Conservation (phyloP, 495 filamentous ascomycete genomes). For the Extremus antarcticus region DNA sequence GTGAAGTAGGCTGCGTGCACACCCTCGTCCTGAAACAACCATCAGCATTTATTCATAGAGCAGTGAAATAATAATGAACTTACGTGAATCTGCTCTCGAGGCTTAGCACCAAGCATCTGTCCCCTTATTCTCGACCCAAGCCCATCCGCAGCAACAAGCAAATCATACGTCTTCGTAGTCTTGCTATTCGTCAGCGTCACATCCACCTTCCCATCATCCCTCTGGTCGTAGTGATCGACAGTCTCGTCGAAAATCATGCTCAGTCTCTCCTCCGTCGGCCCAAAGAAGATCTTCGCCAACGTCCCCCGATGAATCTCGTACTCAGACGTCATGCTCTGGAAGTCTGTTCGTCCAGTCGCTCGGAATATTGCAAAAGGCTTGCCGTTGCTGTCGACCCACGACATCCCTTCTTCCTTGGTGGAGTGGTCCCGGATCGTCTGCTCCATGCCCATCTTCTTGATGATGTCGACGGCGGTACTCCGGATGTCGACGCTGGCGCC, state of each 20-base stretch:
- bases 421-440: conserved; percentile 1
- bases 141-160: conserved; percentile 21
- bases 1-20: neutral
- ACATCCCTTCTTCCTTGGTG: conserved; percentile 16
- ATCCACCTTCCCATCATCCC: conserved; percentile 10
- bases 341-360: conserved; percentile 8
- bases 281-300: conserved; percentile 31
- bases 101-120: neutral
- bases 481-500: conserved; percentile 27
- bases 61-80: neutral
- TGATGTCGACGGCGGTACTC: conserved; percentile 26
- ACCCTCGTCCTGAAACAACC: neutral
- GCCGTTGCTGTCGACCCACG: conserved; percentile 12
- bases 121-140: neutral
- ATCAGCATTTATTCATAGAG: neutral
- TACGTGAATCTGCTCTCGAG: neutral
- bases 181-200: conserved; percentile 14
- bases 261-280: conserved; percentile 4
- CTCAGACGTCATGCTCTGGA: conserved; percentile 13
- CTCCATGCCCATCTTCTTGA: conserved; percentile 25
- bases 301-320: conserved; percentile 46
- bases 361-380: conserved; percentile 1
- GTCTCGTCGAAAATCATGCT: conserved; percentile 17
- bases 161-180: conserved; percentile 11
- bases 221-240: conserved; percentile 13